Evolutionary conservation across 179 eudicot genomes (phyloP).

Genomic region (Beta macrorhiza): DNA sequence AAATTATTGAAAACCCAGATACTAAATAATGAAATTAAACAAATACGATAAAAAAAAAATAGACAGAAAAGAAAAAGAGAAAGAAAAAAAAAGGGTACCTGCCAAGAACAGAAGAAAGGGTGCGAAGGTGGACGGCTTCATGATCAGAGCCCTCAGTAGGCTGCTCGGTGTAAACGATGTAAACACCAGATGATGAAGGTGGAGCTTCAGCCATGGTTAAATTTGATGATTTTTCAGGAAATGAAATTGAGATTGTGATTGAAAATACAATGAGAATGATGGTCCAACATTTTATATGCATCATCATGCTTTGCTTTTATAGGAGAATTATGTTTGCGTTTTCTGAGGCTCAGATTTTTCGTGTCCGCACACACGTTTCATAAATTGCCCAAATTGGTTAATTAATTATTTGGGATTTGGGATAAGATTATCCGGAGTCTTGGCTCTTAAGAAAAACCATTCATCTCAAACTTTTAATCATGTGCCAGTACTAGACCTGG

Average conservation of each 20-base stretch:
- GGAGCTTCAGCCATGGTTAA: constrained; percentile 31
- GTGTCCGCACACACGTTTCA: too few relatives aligned
- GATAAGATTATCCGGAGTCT: too few relatives aligned
- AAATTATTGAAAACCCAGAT: neutral
- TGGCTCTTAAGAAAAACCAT: too few relatives aligned
- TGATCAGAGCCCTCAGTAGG: constrained; percentile 50
- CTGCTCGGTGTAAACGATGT: constrained; percentile 70
- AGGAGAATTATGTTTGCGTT: neutral
- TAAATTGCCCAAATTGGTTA: too few relatives aligned
- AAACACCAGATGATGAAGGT: constrained; percentile 33
- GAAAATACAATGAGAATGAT: neutral
- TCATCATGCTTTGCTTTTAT: neutral
- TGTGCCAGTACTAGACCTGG: too few relatives aligned
- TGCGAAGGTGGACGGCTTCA: constrained; percentile 55
- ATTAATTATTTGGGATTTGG: too few relatives aligned
- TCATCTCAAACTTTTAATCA: too few relatives aligned
- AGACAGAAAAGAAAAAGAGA: neutral
- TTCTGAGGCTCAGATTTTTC: neutral
- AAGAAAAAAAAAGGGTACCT: constrained; percentile 43
- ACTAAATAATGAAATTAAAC: neutral
- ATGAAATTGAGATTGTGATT: constrained; percentile 11
- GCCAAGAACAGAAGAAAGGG: constrained; percentile 72
- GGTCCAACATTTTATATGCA: neutral
- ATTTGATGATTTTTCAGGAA: constrained; percentile 1
- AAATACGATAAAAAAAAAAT: neutral